Conservation (phyloP, 192 early-diverging fungal genomes). For the Spizellomyces punctatus region DNA sequence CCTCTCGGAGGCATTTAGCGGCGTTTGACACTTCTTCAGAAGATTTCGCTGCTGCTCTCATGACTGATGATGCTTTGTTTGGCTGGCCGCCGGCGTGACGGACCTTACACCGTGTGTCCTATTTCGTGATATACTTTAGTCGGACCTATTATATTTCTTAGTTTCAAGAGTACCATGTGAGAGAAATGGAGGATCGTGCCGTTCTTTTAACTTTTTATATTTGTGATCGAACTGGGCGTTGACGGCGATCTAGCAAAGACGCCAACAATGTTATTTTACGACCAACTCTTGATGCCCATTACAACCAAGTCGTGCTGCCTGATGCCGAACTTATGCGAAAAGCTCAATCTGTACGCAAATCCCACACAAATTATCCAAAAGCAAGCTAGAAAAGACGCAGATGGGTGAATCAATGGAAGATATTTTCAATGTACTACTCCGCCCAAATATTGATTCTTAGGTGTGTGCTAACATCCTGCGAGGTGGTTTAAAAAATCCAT, state of each 20-base stretch:
- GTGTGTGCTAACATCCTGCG: neutral
- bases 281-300: no score
- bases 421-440: neutral
- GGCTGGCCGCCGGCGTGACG: neutral
- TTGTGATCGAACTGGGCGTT: neutral
- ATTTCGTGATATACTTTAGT: neutral
- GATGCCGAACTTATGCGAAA: no score
- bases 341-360: no score
- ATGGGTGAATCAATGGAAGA: neutral
- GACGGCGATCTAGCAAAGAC: no score
- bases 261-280: no score
- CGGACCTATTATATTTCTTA: neutral
- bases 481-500: slow-evolving; percentile 14
- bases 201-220: neutral
- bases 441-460: neutral
- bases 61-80: neutral
- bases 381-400: no score
- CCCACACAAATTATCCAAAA: no score
- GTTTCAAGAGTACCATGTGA: neutral
- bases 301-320: no score
- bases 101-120: neutral
- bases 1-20: neutral
- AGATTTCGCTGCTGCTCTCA: neutral
- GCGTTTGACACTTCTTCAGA: slow-evolving; percentile 1
- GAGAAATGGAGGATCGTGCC: neutral